phyloP scores from a whole-genome alignment of 148 eudicot species.

The Rhododendron kiyosumense region DNA sequence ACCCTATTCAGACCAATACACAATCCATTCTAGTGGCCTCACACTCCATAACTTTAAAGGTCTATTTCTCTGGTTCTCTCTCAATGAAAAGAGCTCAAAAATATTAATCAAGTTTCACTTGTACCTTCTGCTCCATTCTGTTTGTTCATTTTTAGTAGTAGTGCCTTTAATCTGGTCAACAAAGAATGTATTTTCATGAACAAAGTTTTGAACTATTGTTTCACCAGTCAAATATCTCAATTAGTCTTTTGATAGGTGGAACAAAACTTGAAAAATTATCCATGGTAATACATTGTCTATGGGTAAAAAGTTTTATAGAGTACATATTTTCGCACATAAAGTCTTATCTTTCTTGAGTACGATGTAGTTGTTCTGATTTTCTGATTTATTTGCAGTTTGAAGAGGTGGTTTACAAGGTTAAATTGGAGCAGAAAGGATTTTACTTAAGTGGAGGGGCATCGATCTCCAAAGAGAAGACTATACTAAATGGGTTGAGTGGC shows the following conservation, averaged over 20 bases:
- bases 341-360: neutral
- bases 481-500: constrained; percentile 78
- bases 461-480: constrained; percentile 58
- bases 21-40: constrained; percentile 27
- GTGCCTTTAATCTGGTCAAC: neutral
- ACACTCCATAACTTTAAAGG: constrained; percentile 70
- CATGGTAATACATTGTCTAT: neutral
- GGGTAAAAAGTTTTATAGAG: neutral
- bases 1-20: constrained; percentile 28
- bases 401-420: constrained; percentile 87
- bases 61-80: constrained; percentile 15
- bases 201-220: neutral
- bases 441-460: constrained; percentile 40
- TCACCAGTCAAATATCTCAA: neutral
- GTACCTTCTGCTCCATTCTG: neutral
- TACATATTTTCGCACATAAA: neutral
- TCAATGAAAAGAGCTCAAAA: neutral
- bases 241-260: neutral
- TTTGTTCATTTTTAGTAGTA: neutral
- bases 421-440: constrained; percentile 29
- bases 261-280: neutral
- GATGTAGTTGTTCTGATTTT: neutral
- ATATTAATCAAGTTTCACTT: neutral
- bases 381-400: constrained; percentile 52
- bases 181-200: neutral